Percentiles rank a stretch among this genome's conserved stretches.
phyloP scores from a whole-genome alignment of 495 filamentous ascomycete genomes.

The Halenospora varia region DNA sequence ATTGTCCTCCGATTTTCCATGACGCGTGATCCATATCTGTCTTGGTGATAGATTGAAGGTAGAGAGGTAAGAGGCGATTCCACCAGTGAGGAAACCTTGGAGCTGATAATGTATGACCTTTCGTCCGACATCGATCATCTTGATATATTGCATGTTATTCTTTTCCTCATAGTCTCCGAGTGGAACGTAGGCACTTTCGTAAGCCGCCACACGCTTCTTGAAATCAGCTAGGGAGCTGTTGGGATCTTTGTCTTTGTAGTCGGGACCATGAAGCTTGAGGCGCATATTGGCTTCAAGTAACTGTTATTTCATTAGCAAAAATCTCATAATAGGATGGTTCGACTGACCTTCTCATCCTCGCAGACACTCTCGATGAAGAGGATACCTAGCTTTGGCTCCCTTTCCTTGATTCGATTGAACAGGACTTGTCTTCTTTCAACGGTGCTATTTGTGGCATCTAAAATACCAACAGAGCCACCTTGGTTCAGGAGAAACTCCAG shows the following conservation, averaged over 20 bases:
- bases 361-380: conserved; percentile 94
- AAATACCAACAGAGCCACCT: conserved; percentile 91
- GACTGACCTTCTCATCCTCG: conserved; percentile 61
- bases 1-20: conserved; percentile 84
- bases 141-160: conserved; percentile 82
- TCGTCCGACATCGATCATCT: conserved; percentile 96
- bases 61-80: conserved; percentile 86
- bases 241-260: conserved; percentile 93
- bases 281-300: conserved; percentile 96
- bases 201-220: conserved; percentile 87
- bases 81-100: conserved; percentile 83
- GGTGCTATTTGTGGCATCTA: conserved; percentile 97
- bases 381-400: conserved; percentile 83
- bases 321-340: background rate
- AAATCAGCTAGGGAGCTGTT: conserved; percentile 80
- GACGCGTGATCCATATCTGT: conserved; percentile 96
- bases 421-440: conserved; percentile 77
- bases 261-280: conserved; percentile 91
- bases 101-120: conserved; percentile 90
- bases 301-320: conserved; percentile 21
- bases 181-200: conserved; percentile 88
- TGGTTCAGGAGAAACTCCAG: conserved; percentile 79
- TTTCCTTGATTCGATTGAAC: conserved; percentile 73
- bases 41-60: conserved; percentile 95
- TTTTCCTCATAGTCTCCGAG: conserved; percentile 89